Evolutionary conservation across 768 basidiomycete genomes (phyloP).

Genomic region (Macrolepiota fuliginosa): DNA sequence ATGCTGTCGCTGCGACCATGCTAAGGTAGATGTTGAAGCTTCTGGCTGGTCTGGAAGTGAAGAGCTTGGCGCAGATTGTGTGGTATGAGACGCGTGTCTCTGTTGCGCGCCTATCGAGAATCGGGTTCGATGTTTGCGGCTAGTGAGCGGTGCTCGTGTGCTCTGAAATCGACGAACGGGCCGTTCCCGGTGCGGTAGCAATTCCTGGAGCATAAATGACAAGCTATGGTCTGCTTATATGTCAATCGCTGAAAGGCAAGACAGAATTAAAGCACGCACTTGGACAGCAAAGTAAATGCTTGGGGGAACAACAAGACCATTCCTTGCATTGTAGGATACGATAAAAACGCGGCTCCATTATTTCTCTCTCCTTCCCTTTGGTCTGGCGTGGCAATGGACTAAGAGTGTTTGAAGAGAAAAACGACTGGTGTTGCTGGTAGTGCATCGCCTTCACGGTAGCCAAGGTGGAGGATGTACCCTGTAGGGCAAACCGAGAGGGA

Average conservation of each 20-base stretch:
- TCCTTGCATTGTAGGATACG: slow-evolving; percentile 37
- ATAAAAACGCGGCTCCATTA: slow-evolving; percentile 18
- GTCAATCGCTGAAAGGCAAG: slow-evolving; percentile 5
- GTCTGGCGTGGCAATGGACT: slow-evolving; percentile 47
- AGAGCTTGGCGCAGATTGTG: slow-evolving; percentile 12
- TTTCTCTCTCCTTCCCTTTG: slow-evolving; percentile 46
- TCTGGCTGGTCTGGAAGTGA: neutral
- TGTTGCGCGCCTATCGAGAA: slow-evolving; percentile 18
- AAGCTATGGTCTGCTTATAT: slow-evolving; percentile 18
- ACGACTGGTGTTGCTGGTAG: slow-evolving; percentile 19
- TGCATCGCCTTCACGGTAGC: slow-evolving; percentile 8
- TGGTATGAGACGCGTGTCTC: slow-evolving; percentile 23
- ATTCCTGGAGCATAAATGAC: slow-evolving; percentile 7
- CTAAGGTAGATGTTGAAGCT: neutral
- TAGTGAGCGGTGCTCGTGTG: neutral
- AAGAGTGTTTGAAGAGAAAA: slow-evolving; percentile 42
- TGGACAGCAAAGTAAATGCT: slow-evolving; percentile 48
- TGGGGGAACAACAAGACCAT: slow-evolving; percentile 43
- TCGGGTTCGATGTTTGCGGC: slow-evolving; percentile 14
- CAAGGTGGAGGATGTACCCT: slow-evolving; percentile 10
- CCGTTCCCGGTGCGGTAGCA: slow-evolving; percentile 2
- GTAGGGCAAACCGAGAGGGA: slow-evolving; percentile 28
- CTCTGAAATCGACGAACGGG: slow-evolving; percentile 1
- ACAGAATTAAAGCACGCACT: slow-evolving; percentile 31
- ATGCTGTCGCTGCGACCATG: neutral